These are phyloP conservation scores for Castanea crenata DNA, from an alignment of 306 rosid genomes.

Conservation along the genomic window DNA sequence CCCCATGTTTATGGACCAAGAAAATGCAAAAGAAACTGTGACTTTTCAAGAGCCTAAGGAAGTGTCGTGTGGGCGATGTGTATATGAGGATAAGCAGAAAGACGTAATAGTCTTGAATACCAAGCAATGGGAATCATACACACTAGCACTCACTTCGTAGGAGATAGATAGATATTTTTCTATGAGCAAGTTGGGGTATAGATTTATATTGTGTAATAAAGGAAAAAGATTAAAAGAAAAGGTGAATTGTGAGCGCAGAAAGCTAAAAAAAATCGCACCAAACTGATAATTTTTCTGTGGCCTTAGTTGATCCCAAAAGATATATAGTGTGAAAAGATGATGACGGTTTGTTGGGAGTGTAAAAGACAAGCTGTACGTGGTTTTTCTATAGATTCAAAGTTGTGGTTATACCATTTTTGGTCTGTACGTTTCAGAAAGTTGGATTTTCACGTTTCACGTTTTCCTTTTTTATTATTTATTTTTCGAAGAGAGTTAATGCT, in stretches of 20 bases:
- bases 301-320: background rate
- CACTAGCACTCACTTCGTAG: background rate
- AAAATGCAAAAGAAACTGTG: background rate
- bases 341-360: too few relatives aligned
- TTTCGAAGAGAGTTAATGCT: too few relatives aligned
- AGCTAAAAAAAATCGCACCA: background rate
- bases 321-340: background rate
- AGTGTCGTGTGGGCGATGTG: conserved; percentile 6
- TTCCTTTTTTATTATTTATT: too few relatives aligned
- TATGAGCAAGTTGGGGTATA: background rate
- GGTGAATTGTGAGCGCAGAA: background rate
- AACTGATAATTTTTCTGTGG: background rate
- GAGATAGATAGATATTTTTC: background rate
- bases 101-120: background rate
- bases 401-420: too few relatives aligned
- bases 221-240: background rate
- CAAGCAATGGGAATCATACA: conserved; percentile 23
- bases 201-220: background rate
- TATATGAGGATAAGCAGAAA: conserved; percentile 22
- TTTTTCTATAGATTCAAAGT: too few relatives aligned
- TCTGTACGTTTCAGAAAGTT: too few relatives aligned
- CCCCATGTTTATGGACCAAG: background rate
- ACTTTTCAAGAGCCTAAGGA: background rate
- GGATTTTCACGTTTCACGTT: too few relatives aligned
- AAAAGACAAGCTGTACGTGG: too few relatives aligned